Percentiles rank a stretch among this genome's conserved stretches.
phyloP scores from a whole-genome alignment of 2,329 filamentous ascomycete genomes.

The Calonectria naviculata region DNA sequence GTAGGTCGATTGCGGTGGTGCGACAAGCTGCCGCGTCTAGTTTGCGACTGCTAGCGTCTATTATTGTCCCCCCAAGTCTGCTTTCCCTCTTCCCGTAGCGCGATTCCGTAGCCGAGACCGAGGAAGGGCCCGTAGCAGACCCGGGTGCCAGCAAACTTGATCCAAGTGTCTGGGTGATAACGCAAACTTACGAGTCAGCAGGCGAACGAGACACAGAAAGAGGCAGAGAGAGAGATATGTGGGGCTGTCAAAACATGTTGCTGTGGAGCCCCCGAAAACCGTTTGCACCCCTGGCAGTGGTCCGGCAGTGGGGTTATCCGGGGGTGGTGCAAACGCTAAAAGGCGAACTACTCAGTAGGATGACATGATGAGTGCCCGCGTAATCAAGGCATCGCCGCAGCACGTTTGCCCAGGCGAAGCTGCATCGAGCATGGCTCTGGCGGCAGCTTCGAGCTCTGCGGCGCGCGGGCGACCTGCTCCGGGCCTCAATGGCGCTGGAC shows the following conservation, averaged over 20 bases:
- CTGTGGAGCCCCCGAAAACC: background rate
- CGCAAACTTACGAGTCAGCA: background rate
- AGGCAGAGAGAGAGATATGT: too few relatives aligned
- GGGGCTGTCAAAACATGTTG: background rate
- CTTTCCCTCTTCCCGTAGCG: too few relatives aligned
- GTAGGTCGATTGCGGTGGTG: background rate
- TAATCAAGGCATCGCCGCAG: background rate
- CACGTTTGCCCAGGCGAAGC: too few relatives aligned
- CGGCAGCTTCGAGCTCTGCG: too few relatives aligned
- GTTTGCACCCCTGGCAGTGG: background rate
- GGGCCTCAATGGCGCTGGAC: too few relatives aligned
- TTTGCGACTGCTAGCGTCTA: too few relatives aligned
- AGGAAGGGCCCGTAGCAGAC: too few relatives aligned
- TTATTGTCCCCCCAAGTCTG: too few relatives aligned
- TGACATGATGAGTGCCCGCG: background rate
- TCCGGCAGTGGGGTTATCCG: background rate
- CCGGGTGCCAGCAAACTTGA: too few relatives aligned
- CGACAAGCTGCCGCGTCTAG: too few relatives aligned
- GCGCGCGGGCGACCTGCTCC: too few relatives aligned
- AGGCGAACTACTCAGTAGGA: background rate
- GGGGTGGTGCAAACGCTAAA: slow-evolving; percentile 2
- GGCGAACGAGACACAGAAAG: background rate
- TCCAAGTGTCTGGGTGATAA: background rate
- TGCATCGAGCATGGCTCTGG: background rate
- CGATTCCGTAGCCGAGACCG: too few relatives aligned